Evolutionary conservation across 495 filamentous ascomycete species (phyloP), one percentile per base, ranked within the genome.

Genomic region (Tuber aestivum): DNA sequence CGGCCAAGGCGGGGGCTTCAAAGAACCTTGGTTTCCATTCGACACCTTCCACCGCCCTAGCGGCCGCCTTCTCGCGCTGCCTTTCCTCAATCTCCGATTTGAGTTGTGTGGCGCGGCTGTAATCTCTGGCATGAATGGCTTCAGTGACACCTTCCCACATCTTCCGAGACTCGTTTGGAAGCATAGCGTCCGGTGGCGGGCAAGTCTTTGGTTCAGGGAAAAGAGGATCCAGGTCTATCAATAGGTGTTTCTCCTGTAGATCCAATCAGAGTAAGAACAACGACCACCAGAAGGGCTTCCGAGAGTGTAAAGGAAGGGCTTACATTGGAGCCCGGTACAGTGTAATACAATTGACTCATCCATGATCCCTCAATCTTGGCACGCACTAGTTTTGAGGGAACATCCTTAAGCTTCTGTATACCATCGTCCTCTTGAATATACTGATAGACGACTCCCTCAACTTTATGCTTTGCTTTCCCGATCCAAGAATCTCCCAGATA

Each of bases 401-500:
- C 93, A 73, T 97, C 94, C 85, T 90, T 93, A 78, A 97, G 90
- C 81, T 86, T 89, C 35, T 85, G 89, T 80, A 89, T 92, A 76
- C 89, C 90, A 80, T 98, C 94, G 35, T 92, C 93, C 27, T 89
- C 87, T 41, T 88, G 86, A 75, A 95, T 90, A 79, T 96, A 97
- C 65, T 89, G 90, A 85, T 95, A 99, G 72, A 98, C 87, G 40
- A 97, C 91, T 27, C 95, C 95, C 72, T 97, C 92, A 12, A 99
- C 90, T 82, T 91, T 92, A 83, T 98, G 95, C 76, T 96, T 94
- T 45, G 94, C 89, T 74, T 92, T 92, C 68, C 94, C 93, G 14
- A 97, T 87, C 95, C 96, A 99, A 44, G 93, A 93, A 72, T 99
- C 96, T 78, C 97, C 95, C 70, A 94, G 83, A 83, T 99, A 99